phyloP scores from a whole-genome alignment of 2,329 filamentous ascomycete species.

The Trichophyton mentagrophytes region DNA sequence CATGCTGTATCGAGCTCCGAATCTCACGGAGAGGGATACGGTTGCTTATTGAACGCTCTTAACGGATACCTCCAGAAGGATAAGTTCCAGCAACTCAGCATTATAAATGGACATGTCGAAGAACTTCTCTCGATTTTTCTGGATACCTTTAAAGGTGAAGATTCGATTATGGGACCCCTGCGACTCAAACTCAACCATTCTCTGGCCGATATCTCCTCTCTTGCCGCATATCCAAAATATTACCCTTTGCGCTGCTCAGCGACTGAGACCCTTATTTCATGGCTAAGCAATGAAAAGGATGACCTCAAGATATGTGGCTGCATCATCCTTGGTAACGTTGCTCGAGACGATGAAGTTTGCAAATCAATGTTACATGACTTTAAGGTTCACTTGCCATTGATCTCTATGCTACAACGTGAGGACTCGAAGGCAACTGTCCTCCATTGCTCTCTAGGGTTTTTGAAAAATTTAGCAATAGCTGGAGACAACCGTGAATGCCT shows the following conservation, averaged over 20 bases:
- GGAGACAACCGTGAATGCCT: constrained; percentile 29
- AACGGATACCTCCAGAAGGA: constrained; percentile 26
- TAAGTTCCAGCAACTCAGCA: constrained; percentile 27
- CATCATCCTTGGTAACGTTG: constrained; percentile 37
- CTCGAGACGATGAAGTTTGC: constrained; percentile 33
- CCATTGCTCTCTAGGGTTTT: constrained; percentile 34
- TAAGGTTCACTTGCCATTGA: constrained; percentile 29
- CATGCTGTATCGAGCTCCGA: constrained; percentile 21
- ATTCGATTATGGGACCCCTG: constrained; percentile 25
- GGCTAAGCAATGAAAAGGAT: constrained; percentile 29
- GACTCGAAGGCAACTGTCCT: constrained; percentile 30
- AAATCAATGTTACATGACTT: constrained; percentile 28
- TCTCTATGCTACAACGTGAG: constrained; percentile 26
- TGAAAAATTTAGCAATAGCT: constrained; percentile 38
- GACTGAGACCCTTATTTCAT: constrained; percentile 26
- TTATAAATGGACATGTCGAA: constrained; percentile 24
- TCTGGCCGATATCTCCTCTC: constrained; percentile 30
- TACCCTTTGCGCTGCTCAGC: constrained; percentile 30
- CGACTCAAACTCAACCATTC: constrained; percentile 30
- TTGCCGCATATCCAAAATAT: constrained; percentile 23
- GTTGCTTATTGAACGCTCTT: constrained; percentile 23
- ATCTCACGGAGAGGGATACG: constrained; percentile 21
- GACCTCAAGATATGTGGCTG: constrained; percentile 36
- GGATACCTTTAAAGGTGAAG: constrained; percentile 21
- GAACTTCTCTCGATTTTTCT: constrained; percentile 22